phyloP scores from a whole-genome alignment of 129 eudicot species.

The Helianthus tuberosus region DNA sequence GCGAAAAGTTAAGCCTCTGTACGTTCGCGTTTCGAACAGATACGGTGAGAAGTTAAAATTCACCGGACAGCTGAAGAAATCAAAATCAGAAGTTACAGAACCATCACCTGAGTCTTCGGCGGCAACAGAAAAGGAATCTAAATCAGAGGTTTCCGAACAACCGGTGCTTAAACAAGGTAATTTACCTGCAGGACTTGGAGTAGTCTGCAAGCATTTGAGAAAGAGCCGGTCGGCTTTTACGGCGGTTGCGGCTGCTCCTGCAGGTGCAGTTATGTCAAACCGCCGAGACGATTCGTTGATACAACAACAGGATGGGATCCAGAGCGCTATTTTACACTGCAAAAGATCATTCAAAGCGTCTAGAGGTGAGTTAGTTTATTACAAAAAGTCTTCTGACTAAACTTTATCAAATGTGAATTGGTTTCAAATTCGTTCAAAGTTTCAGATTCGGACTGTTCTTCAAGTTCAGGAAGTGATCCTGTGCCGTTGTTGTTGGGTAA shows the following conservation, averaged over 20 bases:
- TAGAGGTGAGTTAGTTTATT: constrained; percentile 41
- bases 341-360: constrained; percentile 86
- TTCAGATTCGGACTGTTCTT: constrained; percentile 34
- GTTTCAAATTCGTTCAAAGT: background rate
- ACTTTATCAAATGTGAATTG: background rate
- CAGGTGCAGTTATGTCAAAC: constrained; percentile 29
- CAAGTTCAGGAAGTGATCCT: constrained; percentile 10
- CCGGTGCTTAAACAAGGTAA: constrained; percentile 55
- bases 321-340: constrained; percentile 92
- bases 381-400: background rate
- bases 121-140: constrained; percentile 12
- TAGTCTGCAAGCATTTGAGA: constrained; percentile 70
- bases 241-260: constrained; percentile 50
- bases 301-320: constrained; percentile 92
- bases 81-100: too few relatives aligned
- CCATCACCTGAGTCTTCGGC: background rate
- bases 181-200: constrained; percentile 62
- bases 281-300: constrained; percentile 80
- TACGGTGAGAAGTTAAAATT: constrained; percentile 31
- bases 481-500: constrained; percentile 4
- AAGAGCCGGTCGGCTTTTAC: constrained; percentile 69
- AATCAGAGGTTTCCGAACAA: constrained; percentile 29
- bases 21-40: constrained; percentile 75
- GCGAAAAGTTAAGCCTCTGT: constrained; percentile 78
- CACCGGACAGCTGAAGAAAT: too few relatives aligned